phyloP scores from a whole-genome alignment of 768 basidiomycete genomes.

The Serendipita vermifera region DNA sequence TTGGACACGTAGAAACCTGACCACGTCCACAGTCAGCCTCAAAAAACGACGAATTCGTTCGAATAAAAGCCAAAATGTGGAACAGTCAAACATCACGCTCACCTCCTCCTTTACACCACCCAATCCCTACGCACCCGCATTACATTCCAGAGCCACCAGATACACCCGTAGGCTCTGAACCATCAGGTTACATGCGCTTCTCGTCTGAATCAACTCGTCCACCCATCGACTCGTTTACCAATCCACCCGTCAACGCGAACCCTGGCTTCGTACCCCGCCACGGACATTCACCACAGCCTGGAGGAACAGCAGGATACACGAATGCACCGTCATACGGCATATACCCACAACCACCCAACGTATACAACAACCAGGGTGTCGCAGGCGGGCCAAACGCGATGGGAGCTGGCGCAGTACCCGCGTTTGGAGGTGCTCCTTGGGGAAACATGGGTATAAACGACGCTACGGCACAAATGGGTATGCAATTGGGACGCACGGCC shows the following conservation, averaged over 20 bases:
- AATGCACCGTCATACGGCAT: conserved; percentile 37
- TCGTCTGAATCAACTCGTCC: conserved; percentile 22
- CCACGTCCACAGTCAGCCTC: too few species aligned
- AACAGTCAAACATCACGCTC: conserved; percentile 29
- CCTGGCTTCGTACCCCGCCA: conserved; percentile 13
- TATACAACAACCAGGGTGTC: conserved; percentile 15
- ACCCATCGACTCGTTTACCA: conserved; percentile 18
- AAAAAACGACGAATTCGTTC: too few species aligned
- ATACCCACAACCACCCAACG: conserved; percentile 23
- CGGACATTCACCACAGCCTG: conserved; percentile 14
- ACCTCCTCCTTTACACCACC: conserved; percentile 74
- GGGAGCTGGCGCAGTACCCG: conserved; percentile 27
- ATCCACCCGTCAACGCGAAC: conserved; percentile 15
- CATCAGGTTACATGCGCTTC: conserved; percentile 58
- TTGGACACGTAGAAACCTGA: too few species aligned
- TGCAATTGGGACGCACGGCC: conserved; percentile 87
- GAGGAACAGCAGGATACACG: conserved; percentile 30
- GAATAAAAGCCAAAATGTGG: conserved; percentile 8
- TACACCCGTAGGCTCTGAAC: conserved; percentile 50
- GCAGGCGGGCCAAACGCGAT: conserved; percentile 19
- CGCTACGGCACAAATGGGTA: conserved; percentile 87
- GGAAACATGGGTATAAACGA: conserved; percentile 76
- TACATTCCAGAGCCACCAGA: conserved; percentile 74
- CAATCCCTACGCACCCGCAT: conserved; percentile 76
- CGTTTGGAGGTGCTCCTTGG: conserved; percentile 24